Conservation (phyloP, 2,329 filamentous ascomycete species). For the Neophaeococcomyces mojaviensis region DNA sequence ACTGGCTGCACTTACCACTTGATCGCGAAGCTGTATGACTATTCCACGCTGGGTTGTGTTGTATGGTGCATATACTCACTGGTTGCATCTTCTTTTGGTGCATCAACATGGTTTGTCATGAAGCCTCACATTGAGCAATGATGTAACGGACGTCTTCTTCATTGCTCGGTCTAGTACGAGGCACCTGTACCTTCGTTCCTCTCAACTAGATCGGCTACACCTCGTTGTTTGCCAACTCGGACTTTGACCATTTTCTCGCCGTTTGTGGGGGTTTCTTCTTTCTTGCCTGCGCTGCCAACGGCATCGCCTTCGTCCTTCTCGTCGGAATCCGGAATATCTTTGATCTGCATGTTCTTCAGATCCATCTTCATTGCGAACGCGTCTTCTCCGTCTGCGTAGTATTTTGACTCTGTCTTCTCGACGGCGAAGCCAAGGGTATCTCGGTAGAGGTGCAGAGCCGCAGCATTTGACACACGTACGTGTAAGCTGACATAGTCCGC, state of each 20-base stretch:
- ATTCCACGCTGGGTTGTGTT: background rate
- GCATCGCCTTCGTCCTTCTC: slow-evolving; percentile 60
- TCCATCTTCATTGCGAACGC: slow-evolving; percentile 91
- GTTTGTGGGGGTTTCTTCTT: slow-evolving; percentile 50
- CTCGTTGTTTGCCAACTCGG: slow-evolving; percentile 71
- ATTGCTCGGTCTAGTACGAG: background rate
- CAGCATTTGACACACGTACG: slow-evolving; percentile 87
- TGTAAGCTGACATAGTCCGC: slow-evolving; percentile 92
- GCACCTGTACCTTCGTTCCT: slow-evolving; percentile 33
- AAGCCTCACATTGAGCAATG: background rate
- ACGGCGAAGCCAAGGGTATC: slow-evolving; percentile 81
- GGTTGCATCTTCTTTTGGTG: too few species aligned
- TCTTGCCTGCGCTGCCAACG: slow-evolving; percentile 56
- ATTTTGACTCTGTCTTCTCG: slow-evolving; percentile 76
- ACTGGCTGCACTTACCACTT: background rate
- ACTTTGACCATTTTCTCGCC: slow-evolving; percentile 67
- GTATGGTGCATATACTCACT: background rate
- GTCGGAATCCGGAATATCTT: slow-evolving; percentile 38
- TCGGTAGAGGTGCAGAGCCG: slow-evolving; percentile 84
- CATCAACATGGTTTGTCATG: too few species aligned
- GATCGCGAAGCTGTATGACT: background rate
- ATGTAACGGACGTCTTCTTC: background rate
- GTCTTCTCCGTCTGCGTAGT: slow-evolving; percentile 97
- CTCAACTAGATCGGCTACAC: slow-evolving; percentile 58
- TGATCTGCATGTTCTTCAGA: slow-evolving; percentile 46